Evolutionary conservation across 257 asterid genomes (phyloP).

Genomic region (Coffea canephora): DNA sequence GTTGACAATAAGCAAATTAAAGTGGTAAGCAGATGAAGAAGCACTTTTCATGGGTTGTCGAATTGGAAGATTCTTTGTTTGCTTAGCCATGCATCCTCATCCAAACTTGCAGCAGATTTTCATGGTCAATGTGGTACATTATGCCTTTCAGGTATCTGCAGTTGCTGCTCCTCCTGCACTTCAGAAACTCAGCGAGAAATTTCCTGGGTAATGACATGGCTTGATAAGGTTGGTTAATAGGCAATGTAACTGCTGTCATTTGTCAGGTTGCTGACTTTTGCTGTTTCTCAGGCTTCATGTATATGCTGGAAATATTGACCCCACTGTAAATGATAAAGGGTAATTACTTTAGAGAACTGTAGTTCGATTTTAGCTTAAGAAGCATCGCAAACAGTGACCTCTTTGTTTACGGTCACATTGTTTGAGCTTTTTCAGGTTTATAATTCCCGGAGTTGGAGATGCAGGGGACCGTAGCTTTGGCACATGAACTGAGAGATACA

Average conservation of each 20-base stretch:
- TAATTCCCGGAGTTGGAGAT: slow-evolving; percentile 92
- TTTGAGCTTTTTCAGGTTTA: slow-evolving; percentile 58
- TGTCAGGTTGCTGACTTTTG: not conserved
- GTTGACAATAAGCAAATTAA: slow-evolving; percentile 71
- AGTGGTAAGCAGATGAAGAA: slow-evolving; percentile 60
- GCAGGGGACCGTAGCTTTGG: slow-evolving; percentile 96
- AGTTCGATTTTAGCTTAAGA: not conserved
- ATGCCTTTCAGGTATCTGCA: slow-evolving; percentile 57
- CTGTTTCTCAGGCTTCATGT: slow-evolving; percentile 76
- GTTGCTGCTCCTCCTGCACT: slow-evolving; percentile 97
- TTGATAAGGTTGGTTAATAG: too few species aligned
- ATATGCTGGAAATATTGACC: slow-evolving; percentile 85
- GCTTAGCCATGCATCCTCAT: not conserved
- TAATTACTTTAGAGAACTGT: slow-evolving; percentile 20
- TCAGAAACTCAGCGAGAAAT: slow-evolving; percentile 68
- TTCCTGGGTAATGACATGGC: slow-evolving; percentile 65
- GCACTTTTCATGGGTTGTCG: not conserved
- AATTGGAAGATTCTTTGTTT: not conserved
- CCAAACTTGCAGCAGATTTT: not conserved
- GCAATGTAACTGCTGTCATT: not conserved
- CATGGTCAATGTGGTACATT: slow-evolving; percentile 4
- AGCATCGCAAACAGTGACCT: slow-evolving; percentile 1
- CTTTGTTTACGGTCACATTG: slow-evolving; percentile 2
- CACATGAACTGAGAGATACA: slow-evolving; percentile 39
- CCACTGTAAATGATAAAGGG: slow-evolving; percentile 81